phyloP scores from a whole-genome alignment of 192 early-diverging fungal genomes.

The Coemansia sp. region DNA sequence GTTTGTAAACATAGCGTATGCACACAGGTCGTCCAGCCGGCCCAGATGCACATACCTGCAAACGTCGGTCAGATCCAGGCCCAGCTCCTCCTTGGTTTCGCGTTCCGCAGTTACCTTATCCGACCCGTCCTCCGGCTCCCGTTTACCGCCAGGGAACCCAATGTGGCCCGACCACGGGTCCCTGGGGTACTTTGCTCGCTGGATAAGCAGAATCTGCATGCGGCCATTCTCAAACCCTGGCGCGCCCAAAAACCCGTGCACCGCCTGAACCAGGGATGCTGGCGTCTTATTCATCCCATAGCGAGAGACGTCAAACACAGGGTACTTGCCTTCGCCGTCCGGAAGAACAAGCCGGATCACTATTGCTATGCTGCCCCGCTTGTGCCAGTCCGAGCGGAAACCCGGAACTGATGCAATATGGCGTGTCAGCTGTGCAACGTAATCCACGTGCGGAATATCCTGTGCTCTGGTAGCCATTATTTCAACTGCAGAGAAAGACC shows the following conservation, averaged over 20 bases:
- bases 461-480: background rate
- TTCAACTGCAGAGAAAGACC: too few relatives aligned
- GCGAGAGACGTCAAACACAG: slow-evolving; percentile 1
- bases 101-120: slow-evolving; percentile 37
- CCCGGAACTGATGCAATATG: slow-evolving; percentile 36
- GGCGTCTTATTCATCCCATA: slow-evolving; percentile 1
- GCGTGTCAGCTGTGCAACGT: slow-evolving; percentile 35
- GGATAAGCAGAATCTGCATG: slow-evolving; percentile 44
- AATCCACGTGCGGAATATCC: slow-evolving; percentile 32
- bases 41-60: slow-evolving; percentile 24
- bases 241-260: slow-evolving; percentile 9
- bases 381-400: background rate
- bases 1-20: slow-evolving; percentile 9
- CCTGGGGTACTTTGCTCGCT: slow-evolving; percentile 30
- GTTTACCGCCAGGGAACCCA: slow-evolving; percentile 53
- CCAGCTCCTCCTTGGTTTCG: slow-evolving; percentile 44
- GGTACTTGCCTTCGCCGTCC: slow-evolving; percentile 1
- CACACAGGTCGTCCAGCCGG: slow-evolving; percentile 22
- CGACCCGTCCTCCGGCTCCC: slow-evolving; percentile 12
- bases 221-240: background rate
- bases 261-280: slow-evolving; percentile 14
- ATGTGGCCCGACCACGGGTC: slow-evolving; percentile 55
- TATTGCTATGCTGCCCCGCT: slow-evolving; percentile 37
- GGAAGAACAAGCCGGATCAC: slow-evolving; percentile 34
- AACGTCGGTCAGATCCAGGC: slow-evolving; percentile 15